A percentile compares a stretch with the other conserved stretches of the same genome.
phyloP scores from a whole-genome alignment of 768 basidiomycete species.

The Flagelloscypha sp. region DNA sequence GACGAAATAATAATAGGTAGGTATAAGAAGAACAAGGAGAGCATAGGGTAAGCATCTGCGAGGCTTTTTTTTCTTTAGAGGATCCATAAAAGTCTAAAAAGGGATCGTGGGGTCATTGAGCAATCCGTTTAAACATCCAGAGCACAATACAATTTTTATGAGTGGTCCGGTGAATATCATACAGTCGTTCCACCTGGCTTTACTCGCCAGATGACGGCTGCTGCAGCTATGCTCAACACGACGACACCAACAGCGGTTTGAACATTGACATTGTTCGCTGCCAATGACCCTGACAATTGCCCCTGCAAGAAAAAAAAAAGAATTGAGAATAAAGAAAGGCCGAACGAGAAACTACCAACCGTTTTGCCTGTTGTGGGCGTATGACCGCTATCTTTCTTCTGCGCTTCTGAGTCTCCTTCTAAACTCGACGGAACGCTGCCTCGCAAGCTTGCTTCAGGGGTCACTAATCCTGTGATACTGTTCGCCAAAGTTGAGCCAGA shows the following conservation, averaged over 20 bases:
- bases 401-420: background rate
- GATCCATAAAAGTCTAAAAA: no score
- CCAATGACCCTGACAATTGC: conserved; percentile 12
- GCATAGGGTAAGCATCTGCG: no score
- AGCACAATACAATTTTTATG: no score
- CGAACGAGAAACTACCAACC: conserved; percentile 1
- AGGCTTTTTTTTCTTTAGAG: no score
- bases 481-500: no score
- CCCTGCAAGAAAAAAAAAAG: conserved; percentile 18
- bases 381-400: conserved; percentile 3
- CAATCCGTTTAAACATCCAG: no score
- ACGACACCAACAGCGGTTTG: conserved; percentile 57
- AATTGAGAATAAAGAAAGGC: conserved; percentile 8
- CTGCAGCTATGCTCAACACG: conserved; percentile 59
- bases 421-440: background rate
- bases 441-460: conserved; percentile 10
- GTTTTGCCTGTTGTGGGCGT: background rate
- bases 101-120: no score
- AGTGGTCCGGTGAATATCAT: conserved; percentile 11
- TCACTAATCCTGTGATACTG: no score
- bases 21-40: no score
- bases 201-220: conserved; percentile 67
- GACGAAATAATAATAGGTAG: no score
- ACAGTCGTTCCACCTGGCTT: conserved; percentile 32
- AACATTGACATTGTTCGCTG: conserved; percentile 25